Evolutionary conservation across 768 basidiomycete genomes (phyloP).

Genomic region (Leccinum arenicola): DNA sequence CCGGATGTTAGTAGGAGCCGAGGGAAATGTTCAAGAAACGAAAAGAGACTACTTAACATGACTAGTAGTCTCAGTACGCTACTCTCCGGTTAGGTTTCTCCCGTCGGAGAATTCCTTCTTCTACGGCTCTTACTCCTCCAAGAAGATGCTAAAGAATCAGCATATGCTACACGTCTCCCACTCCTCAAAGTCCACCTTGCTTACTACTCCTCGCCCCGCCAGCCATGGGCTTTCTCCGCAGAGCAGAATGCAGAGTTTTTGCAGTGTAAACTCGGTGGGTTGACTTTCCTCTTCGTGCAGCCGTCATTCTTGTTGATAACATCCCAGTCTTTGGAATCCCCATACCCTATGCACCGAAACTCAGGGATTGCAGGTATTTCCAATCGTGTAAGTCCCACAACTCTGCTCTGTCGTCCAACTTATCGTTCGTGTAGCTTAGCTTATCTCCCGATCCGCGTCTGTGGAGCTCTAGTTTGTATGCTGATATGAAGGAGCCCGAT

Average conservation of each 20-base stretch:
- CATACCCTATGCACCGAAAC: conserved; percentile 42
- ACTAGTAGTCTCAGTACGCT: no score
- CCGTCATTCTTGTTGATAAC: neutral
- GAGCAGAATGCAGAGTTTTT: conserved; percentile 26
- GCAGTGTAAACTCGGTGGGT: conserved; percentile 24
- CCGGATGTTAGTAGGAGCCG: neutral
- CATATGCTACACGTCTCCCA: neutral
- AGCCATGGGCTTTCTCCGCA: conserved; percentile 13
- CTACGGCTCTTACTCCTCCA: no score
- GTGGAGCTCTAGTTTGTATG: conserved; percentile 62
- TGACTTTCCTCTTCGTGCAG: neutral
- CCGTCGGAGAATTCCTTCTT: no score
- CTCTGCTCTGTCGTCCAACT: neutral
- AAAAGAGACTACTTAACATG: neutral
- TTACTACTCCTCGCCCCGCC: conserved; percentile 4
- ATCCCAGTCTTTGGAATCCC: conserved; percentile 26
- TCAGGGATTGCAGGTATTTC: conserved; percentile 38
- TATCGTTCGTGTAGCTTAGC: conserved; percentile 46
- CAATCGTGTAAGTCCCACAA: conserved; percentile 36
- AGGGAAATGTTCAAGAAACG: conserved; percentile 1
- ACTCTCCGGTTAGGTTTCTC: no score
- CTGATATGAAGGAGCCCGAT: conserved; percentile 58
- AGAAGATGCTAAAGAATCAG: conserved; percentile 16
- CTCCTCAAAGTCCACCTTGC: conserved; percentile 14
- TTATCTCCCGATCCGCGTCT: conserved; percentile 61